A percentile compares a stretch with the other conserved stretches of the same genome.
Evolutionary conservation across 768 basidiomycete species (phyloP).

Genomic region (Hygrophorus russula): DNA sequence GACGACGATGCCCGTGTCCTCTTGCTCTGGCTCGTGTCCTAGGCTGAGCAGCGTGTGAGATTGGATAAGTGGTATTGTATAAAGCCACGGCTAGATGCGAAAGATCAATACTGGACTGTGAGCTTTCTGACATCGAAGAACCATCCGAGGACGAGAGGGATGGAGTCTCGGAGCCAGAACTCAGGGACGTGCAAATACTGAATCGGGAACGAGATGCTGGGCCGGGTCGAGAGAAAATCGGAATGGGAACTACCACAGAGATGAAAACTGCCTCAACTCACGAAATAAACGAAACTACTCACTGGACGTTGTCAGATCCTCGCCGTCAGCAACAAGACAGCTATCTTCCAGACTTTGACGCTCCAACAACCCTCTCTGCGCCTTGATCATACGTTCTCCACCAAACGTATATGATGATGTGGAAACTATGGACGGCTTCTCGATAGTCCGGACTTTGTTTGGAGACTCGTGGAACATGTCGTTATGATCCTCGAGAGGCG

Average conservation of each 20-base stretch:
- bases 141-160: constrained; percentile 61
- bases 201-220: constrained; percentile 46
- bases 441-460: constrained; percentile 37
- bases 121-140: constrained; percentile 59
- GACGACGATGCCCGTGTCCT: constrained; percentile 61
- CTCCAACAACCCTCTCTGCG: constrained; percentile 49
- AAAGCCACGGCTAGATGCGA: constrained; percentile 47
- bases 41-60: constrained; percentile 22
- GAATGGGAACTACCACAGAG: constrained; percentile 16
- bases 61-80: constrained; percentile 41
- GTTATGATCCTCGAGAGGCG: constrained; percentile 12
- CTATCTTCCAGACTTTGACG: constrained; percentile 61
- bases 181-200: constrained; percentile 53
- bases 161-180: constrained; percentile 60
- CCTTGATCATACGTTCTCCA: constrained; percentile 55
- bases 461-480: constrained; percentile 20
- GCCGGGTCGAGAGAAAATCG: constrained; percentile 53
- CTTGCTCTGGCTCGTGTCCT: constrained; percentile 33
- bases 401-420: constrained; percentile 55
- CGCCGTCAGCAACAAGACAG: constrained; percentile 52
- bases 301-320: constrained; percentile 33
- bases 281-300: too few relatives aligned
- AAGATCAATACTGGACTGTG: constrained; percentile 70
- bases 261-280: neutral
- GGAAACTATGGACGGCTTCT: constrained; percentile 58